Evolutionary conservation across 106 monocot species (phyloP), one percentile per base, ranked within the genome.

Genomic region (Allium sativum): DNA sequence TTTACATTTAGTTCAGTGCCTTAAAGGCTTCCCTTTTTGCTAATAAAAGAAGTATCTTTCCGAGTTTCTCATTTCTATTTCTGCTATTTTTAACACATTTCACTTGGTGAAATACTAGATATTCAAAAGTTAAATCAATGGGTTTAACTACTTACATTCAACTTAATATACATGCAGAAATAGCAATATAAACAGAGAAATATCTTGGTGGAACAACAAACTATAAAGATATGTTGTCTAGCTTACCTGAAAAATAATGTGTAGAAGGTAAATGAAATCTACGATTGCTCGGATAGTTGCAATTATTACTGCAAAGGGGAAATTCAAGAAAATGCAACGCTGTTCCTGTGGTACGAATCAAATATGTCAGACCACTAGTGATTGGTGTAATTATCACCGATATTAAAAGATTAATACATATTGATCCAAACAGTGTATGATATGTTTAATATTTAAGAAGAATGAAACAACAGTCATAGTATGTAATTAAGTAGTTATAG

Each of bases 231-330:
- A 31, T 31, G 2, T 31, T 3, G 31, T 21, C 12, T 51, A 68
- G 44, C n/a, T 62, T 68, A 91, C 90, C 80, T 91, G 90, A 65
- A 91, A 78, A 68, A 86, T 56, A 72, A 91, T 91, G 65, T 91
- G 90, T 7, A 91, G 48, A 42, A 91, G 45, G 73, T 91, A 86
- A 70, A 83, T 73, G 54, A 83, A 70, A 77, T 91, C 90, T 67
- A 86, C 83, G 8, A 79, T 45, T 68, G 78, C 83, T 83, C 90
- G 71, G 48, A 91, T 77, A 58, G 66, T 73, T 16, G 86, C 78
- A 72, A 91, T 67, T 68, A 44, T 73, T 58, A 47, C 66, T 44
- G 83, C 83, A 44, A 86, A 68, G 18, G 74, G 51, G 78, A 72
- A 73, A 53, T 86, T 65, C 17, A 86, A 57, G 21, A 78, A 69